phyloP scores from a whole-genome alignment of 2,329 filamentous ascomycete species.

The Alternaria alternata region DNA sequence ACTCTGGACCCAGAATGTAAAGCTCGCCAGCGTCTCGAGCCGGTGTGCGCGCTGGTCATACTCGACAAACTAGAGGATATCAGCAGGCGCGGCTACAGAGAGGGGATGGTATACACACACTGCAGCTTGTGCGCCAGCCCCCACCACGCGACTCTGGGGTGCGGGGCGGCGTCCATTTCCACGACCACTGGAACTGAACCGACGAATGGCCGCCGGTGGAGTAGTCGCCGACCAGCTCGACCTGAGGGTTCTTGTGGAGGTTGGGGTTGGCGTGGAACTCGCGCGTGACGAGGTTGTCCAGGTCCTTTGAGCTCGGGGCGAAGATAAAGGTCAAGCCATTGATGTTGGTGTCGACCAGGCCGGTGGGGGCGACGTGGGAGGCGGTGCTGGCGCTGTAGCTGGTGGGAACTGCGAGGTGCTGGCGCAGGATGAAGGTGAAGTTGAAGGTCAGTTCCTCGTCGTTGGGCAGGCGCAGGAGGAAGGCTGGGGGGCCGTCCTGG shows the following conservation, averaged over 20 bases:
- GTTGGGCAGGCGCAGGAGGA: constrained; percentile 86
- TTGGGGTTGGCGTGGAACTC: constrained; percentile 98
- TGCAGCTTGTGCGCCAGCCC: constrained; percentile 96
- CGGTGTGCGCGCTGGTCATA: constrained; percentile 94
- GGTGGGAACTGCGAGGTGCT: constrained; percentile 56
- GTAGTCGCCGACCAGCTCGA: constrained; percentile 93
- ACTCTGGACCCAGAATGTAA: constrained; percentile 95
- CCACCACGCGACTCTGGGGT: constrained; percentile 79
- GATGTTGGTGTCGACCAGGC: constrained; percentile 73
- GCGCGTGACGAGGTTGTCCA: constrained; percentile 91
- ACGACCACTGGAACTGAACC: constrained; percentile 91
- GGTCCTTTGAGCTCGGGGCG: constrained; percentile 82
- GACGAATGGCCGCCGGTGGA: constrained; percentile 82
- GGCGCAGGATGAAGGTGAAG: constrained; percentile 85
- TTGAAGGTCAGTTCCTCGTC: constrained; percentile 93
- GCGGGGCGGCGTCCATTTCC: constrained; percentile 96
- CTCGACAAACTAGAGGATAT: constrained; percentile 79
- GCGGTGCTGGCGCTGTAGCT: constrained; percentile 53
- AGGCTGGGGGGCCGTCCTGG: constrained; percentile 64
- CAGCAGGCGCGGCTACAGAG: constrained; percentile 19
- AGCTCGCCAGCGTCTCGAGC: constrained; percentile 86
- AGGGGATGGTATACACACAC: constrained; percentile 61
- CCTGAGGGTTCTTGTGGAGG: constrained; percentile 95
- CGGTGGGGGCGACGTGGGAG: constrained; percentile 55
- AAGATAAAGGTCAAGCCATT: constrained; percentile 92